Conservation (phyloP, 768 basidiomycete genomes). For the Hypsizygus marmoreus region DNA sequence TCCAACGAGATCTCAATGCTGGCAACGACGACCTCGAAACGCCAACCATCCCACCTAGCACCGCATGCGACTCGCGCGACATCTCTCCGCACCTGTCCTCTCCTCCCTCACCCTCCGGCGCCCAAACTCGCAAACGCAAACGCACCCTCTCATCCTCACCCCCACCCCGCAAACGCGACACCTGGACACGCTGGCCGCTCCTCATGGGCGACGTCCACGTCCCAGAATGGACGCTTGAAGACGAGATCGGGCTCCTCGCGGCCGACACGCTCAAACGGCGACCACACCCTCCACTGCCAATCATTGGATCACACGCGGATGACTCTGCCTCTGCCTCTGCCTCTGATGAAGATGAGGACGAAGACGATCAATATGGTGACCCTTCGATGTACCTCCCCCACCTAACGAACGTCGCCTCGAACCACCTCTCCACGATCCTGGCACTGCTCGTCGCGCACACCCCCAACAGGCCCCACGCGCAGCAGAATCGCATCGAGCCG, state of each 20-base stretch:
- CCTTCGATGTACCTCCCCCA: constrained; percentile 30
- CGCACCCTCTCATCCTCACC: constrained; percentile 11
- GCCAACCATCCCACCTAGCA: constrained; percentile 6
- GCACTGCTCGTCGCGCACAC: constrained; percentile 56
- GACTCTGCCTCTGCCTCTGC: not conserved
- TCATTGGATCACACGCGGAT: not conserved
- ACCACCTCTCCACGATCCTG: constrained; percentile 53
- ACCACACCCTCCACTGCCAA: constrained; percentile 15
- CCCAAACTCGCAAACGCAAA: constrained; percentile 26
- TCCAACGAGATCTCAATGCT: not conserved
- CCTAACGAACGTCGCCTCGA: constrained; percentile 45
- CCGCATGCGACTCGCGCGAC: constrained; percentile 10
- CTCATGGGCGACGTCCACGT: constrained; percentile 57
- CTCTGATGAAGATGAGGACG: constrained; percentile 11
- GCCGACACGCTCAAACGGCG: constrained; percentile 33
- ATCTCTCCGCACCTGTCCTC: constrained; percentile 10
- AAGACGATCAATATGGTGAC: constrained; percentile 25
- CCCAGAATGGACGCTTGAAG: constrained; percentile 72
- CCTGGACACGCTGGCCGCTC: constrained; percentile 81
- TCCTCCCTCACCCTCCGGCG: not conserved
- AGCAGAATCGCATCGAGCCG: constrained; percentile 65
- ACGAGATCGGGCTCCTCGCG: constrained; percentile 60
- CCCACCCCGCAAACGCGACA: constrained; percentile 37
- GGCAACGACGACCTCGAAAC: constrained; percentile 1
- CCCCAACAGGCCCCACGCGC: constrained; percentile 54